These are phyloP conservation scores for Diaporthe ilicicola DNA, from an alignment of 2,329 filamentous ascomycete species.

Conservation along the genomic window DNA sequence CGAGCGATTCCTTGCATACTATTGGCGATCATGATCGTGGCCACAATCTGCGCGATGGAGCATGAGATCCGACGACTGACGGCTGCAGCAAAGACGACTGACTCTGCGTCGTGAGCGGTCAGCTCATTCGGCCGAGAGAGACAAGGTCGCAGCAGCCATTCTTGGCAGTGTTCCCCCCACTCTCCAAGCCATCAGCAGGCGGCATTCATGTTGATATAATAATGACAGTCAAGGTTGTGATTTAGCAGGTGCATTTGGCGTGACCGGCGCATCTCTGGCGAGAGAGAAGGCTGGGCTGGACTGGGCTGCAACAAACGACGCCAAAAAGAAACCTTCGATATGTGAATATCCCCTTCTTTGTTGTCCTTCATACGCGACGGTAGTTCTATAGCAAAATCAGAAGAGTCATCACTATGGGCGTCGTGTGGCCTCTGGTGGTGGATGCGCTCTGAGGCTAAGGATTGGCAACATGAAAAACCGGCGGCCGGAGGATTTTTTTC, in stretches of 20 bases:
- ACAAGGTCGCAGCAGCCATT: not conserved
- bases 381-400: not conserved
- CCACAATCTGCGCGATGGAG: not conserved
- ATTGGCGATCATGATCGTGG: not conserved
- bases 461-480: not conserved
- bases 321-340: not conserved
- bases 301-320: not conserved
- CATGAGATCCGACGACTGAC: not conserved
- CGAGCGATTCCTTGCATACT: slow-evolving; percentile 5
- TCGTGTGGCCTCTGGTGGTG: not conserved
- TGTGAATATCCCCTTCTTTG: not conserved
- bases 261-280: not conserved
- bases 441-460: not conserved
- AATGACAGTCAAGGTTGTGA: not conserved
- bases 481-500: not conserved
- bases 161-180: not conserved
- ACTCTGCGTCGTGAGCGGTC: not conserved
- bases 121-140: not conserved
- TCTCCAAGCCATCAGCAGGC: not conserved
- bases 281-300: not conserved
- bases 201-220: not conserved
- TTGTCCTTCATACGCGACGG: not conserved
- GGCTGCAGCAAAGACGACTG: not conserved
- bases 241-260: not conserved
- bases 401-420: not conserved